Base-by-base conservation (phyloP, 306 rosid species). In the Vigna reflexopilosa region DNA sequence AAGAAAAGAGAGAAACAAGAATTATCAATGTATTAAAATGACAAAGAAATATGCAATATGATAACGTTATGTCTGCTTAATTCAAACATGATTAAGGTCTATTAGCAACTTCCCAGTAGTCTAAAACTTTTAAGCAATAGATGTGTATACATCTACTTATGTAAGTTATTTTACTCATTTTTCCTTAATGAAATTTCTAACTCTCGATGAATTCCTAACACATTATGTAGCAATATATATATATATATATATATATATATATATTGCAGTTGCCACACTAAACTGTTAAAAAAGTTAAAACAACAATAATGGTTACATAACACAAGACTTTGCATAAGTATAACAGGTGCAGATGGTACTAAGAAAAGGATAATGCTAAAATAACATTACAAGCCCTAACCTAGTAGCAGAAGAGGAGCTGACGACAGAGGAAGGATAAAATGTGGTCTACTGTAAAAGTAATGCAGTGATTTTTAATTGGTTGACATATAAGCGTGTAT, bases 31-130 rank as follows among this genome's bases (percentile, higher is more conserved):
- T 13, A 64, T 40, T 24, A 20, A 19, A 38, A 78, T 36, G 7
- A 55, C 61, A 59, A n/a, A 14, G n/a, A 5, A 49, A 54, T 17
- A 79, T 24, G 52, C 42, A 38, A 36, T 64, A 38, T 1, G 8
- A 34, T 44, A 64, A 22, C 15, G 36, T 16, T 34, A 38, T 59
- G 57, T 20, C 42, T 40, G 51, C 10, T 70, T 68, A 76, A 20
- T 48, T 70, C 54, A 64, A 61, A 62, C 69, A 70, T 47, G 73
- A 68, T 40, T 32, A 16, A 73, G 40, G 62, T 67, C 64, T 22
- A 69, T 15, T 54, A 71, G 77, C 61, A 57, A 40, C 38, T 20
- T 20, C n/a, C 22, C 22, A 20, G 22, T 20, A 20, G 22, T 20
- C 22, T 20, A 20, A 20, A 20, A 26, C 28, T 2, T 26, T 26